Evolutionary conservation across 2,329 filamentous ascomycete species (phyloP), one percentile per base, ranked within the genome.

Genomic region (Neofusicoccum kwambonambiense): DNA sequence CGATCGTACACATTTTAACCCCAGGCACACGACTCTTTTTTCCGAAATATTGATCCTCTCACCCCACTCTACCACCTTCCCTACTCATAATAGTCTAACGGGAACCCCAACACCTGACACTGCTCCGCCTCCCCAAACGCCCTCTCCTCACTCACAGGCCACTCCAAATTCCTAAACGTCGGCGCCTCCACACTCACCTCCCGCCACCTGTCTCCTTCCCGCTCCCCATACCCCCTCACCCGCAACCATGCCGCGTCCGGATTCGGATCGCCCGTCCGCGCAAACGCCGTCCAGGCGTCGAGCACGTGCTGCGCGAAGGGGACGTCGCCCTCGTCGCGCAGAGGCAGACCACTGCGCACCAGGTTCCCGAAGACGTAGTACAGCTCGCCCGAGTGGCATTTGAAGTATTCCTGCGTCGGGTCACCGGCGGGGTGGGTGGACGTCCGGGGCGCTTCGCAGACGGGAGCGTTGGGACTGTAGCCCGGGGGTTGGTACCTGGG

Each of bases 241-340:
- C 65, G 49, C 17, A 76, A 47, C 56, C 68, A 75, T 8, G 19
- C 51, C 9, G 15, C 4, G 12, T 69, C 68, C 1, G 70, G 71
- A 50, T 70, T 73, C 2, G 73, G 74, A 47, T 74, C 42, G 37
- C 67, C 67, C 4, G 70, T 72, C 65, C 74, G 67, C 19, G 68
- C 75, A 68, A 78, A 78, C 6, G 70, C 67, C 8, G 70, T 69
- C 74, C 74, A 77, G 3, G 67, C 69, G 64, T 76, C 75, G 3
- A 76, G 61, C 12, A 74, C 63, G 51, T 69, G 73, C 65, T 76
- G 75, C 12, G 62, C 62, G 52, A 76, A 75, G 1, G 69, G 69
- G 2, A 77, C 69, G 64, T 77, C 76, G 17, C 69, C 39, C 5
- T 73, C 67, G 62, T 77, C 75, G 1, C 75, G 67, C 7, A 66